Base-by-base conservation (phyloP, 768 basidiomycete species). In the Chalciporus chontae region DNA sequence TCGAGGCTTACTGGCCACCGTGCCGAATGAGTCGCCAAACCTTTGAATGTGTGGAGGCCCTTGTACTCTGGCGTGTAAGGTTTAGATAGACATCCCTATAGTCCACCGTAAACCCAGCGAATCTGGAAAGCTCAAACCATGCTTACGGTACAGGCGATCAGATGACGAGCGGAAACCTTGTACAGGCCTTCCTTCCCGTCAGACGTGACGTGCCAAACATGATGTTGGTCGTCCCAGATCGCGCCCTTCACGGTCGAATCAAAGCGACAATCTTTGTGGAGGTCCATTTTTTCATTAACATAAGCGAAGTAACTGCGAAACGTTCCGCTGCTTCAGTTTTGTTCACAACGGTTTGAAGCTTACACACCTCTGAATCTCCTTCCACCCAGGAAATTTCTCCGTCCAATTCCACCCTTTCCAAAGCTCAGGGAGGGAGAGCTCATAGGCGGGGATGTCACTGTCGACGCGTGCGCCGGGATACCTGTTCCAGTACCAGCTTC, bases 381-480 rank as follows among this genome's bases (percentile, higher is more conserved):
- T 18, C 53, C 47, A 45, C 3, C 32, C 47, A 13, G 54, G 54
- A 31, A 49, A 55, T 7, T 42, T 55, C 17, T 45, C 7, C 7
- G 54, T 49, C 54, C 54, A 55, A 1, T 40, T 21, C 54, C 53
- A 55, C 13, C 27, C 54, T 24, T 55, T 55, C 54, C 52, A 55
- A 27, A 55, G 43, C 44, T 55, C 53, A 9, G 53, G 43, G 11
- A 49, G 39, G 6, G 53, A 23, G 3, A 54, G 17, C 34, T 55
- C 52, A 32, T 55, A 55, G 7, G 18, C 8, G 14, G 54, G 54
- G 18, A 55, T 13, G 18, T 48, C 42, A 1, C 47, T 55, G 26
- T 55, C 54, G 2, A 50, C 53, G 10, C 53, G 53, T 1, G 47
- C 53, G 17, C 54, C 53, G 14, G 54, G 53, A 40, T 55, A 55